These are phyloP conservation scores for Colletotrichum tofieldiae DNA, from an alignment of 2,329 filamentous ascomycete species.

Conservation along the genomic window DNA sequence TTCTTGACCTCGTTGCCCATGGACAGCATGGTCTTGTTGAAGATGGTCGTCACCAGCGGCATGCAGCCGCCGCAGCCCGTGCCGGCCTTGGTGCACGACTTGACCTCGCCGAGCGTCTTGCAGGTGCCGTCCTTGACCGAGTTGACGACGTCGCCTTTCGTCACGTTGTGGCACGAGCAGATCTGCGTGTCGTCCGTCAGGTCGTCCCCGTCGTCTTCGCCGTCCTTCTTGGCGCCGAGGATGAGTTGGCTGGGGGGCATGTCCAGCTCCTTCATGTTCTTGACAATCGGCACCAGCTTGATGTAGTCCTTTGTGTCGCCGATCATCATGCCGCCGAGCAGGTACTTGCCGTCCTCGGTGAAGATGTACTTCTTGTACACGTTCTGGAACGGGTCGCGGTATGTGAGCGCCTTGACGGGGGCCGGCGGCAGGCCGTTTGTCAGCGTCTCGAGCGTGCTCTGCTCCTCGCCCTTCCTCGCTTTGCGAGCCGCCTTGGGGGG, in stretches of 20 bases:
- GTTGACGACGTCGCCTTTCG: constrained; percentile 83
- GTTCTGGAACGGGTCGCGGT: constrained; percentile 89
- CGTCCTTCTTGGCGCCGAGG: constrained; percentile 81
- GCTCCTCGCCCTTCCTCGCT: constrained; percentile 54
- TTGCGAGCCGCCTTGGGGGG: constrained; percentile 70
- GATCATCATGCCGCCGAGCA: constrained; percentile 98
- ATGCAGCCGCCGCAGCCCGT: constrained; percentile 93
- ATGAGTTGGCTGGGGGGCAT: constrained; percentile 87
- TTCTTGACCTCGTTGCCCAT: constrained; percentile 93
- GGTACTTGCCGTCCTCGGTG: constrained; percentile 88
- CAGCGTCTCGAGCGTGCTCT: constrained; percentile 60
- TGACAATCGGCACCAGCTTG: constrained; percentile 90
- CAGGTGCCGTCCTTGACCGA: constrained; percentile 84
- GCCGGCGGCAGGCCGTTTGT: constrained; percentile 70
- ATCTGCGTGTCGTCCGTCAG: constrained; percentile 89
- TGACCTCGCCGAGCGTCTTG: constrained; percentile 86
- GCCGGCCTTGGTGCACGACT: constrained; percentile 91
- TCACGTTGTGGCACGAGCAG: constrained; percentile 94
- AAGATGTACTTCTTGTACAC: constrained; percentile 97
- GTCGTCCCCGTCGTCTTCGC: constrained; percentile 83
- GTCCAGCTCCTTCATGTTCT: constrained; percentile 84
- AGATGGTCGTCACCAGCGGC: constrained; percentile 89
- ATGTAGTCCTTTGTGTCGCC: constrained; percentile 93
- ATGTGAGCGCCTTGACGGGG: constrained; percentile 86
- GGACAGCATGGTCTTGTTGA: constrained; percentile 88